These are phyloP conservation scores for Xylaria cubensis DNA, from an alignment of 495 filamentous ascomycete species.

Conservation along the genomic window DNA sequence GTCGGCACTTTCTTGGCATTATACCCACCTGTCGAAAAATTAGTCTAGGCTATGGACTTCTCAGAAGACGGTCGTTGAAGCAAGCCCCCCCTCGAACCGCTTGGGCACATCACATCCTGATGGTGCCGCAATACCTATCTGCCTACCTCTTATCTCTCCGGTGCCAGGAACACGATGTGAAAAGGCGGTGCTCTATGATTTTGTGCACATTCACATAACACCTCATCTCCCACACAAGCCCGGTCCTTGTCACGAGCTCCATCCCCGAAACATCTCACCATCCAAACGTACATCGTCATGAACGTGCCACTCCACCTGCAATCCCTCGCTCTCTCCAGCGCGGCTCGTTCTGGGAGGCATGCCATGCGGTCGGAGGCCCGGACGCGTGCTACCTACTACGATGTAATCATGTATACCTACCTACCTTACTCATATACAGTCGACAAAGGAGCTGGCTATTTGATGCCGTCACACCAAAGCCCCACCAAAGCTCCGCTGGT, in stretches of 20 bases:
- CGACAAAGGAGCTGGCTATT: conserved; percentile 22
- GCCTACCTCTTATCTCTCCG: conserved; percentile 1
- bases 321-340: conserved; percentile 35
- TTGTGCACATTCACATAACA: conserved; percentile 36
- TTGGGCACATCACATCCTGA: conserved; percentile 7
- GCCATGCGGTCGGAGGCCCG: conserved; percentile 32
- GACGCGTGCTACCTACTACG: conserved; percentile 23
- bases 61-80: conserved; percentile 21
- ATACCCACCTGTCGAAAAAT: conserved; percentile 12
- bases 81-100: conserved; percentile 1
- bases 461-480: conserved; percentile 37
- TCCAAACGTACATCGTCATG: conserved; percentile 30
- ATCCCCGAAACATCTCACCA: conserved; percentile 29
- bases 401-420: conserved; percentile 17
- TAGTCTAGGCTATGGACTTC: conserved; percentile 18
- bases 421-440: neutral
- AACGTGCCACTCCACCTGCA: conserved; percentile 28
- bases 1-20: conserved; percentile 33
- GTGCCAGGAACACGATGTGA: conserved; percentile 1
- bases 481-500: conserved; percentile 39
- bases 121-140: neutral
- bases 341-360: conserved; percentile 36
- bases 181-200: conserved; percentile 15
- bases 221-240: conserved; percentile 34
- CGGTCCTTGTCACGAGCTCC: conserved; percentile 33